Percentiles rank a stretch among this genome's conserved stretches.
These are phyloP conservation scores for Hypoxylon lenormandii DNA, from an alignment of 495 filamentous ascomycete genomes.

Conservation along the genomic window DNA sequence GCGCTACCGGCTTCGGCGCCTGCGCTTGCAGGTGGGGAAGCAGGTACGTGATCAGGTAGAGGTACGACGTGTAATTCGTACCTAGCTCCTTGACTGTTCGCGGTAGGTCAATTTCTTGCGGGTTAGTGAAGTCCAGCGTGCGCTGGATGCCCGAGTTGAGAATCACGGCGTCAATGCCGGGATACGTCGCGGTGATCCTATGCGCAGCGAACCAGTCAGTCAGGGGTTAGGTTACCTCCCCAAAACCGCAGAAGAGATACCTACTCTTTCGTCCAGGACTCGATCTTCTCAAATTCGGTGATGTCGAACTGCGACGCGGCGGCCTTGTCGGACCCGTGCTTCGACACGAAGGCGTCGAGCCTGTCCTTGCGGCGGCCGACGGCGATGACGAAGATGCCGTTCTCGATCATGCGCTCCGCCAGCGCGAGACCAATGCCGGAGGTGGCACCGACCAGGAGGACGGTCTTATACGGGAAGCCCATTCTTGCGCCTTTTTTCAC, in stretches of 20 bases:
- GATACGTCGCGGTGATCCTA: constrained; percentile 68
- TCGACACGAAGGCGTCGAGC: constrained; percentile 70
- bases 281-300: constrained; percentile 69
- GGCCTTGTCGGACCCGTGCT: constrained; percentile 68
- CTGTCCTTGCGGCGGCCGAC: constrained; percentile 74
- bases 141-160: constrained; percentile 71
- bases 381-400: constrained; percentile 70
- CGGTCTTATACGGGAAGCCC: constrained; percentile 73
- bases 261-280: constrained; percentile 66
- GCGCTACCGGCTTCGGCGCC: constrained; percentile 48
- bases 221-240: too few species aligned
- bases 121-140: constrained; percentile 70
- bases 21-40: constrained; percentile 69
- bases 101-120: constrained; percentile 67
- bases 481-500: constrained; percentile 49
- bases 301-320: constrained; percentile 71
- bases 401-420: constrained; percentile 70
- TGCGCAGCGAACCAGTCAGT: not conserved
- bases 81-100: constrained; percentile 66
- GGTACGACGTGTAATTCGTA: constrained; percentile 75
- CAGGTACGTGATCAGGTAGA: constrained; percentile 72
- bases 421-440: constrained; percentile 77
- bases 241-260: not conserved
- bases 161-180: constrained; percentile 67
- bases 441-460: constrained; percentile 78